Conservation (phyloP, 192 early-diverging fungal genomes). For the Lunasporangiospora selenospora region DNA sequence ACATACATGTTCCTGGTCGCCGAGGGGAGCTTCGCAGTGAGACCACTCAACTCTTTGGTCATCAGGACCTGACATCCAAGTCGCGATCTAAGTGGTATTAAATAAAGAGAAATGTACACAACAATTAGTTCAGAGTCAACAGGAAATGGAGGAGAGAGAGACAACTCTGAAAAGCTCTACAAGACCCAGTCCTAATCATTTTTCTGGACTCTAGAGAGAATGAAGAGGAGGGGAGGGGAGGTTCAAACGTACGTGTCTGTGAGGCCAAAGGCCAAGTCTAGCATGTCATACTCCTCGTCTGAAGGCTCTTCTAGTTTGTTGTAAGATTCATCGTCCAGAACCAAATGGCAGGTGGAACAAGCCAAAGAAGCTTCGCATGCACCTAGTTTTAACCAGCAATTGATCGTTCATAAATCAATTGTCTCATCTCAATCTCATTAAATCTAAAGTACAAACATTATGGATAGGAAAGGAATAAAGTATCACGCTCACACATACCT, state of each 20-base stretch:
- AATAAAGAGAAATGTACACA: slow-evolving; percentile 6
- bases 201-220: too few relatives aligned
- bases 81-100: slow-evolving; percentile 67
- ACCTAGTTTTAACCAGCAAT: slow-evolving; percentile 45
- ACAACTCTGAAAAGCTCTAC: too few relatives aligned
- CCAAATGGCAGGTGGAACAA: slow-evolving; percentile 95
- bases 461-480: neutral
- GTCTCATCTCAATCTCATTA: neutral
- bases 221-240: neutral
- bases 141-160: neutral
- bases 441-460: neutral
- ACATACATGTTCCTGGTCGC: slow-evolving; percentile 92
- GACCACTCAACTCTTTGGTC: slow-evolving; percentile 85
- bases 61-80: slow-evolving; percentile 94
- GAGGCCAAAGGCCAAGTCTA: slow-evolving; percentile 95
- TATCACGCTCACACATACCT: slow-evolving; percentile 55
- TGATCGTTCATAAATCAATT: neutral
- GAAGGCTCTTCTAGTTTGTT: slow-evolving; percentile 89
- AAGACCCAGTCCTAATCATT: too few relatives aligned
- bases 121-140: too few relatives aligned
- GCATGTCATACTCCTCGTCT: slow-evolving; percentile 99
- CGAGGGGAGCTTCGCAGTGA: slow-evolving; percentile 87
- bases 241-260: slow-evolving; percentile 84
- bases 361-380: slow-evolving; percentile 97
- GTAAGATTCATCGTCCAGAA: slow-evolving; percentile 82